Percentiles rank a stretch among this genome's conserved stretches.
Conservation (phyloP, 148 eudicot species). For the Nepenthes gracilis region DNA sequence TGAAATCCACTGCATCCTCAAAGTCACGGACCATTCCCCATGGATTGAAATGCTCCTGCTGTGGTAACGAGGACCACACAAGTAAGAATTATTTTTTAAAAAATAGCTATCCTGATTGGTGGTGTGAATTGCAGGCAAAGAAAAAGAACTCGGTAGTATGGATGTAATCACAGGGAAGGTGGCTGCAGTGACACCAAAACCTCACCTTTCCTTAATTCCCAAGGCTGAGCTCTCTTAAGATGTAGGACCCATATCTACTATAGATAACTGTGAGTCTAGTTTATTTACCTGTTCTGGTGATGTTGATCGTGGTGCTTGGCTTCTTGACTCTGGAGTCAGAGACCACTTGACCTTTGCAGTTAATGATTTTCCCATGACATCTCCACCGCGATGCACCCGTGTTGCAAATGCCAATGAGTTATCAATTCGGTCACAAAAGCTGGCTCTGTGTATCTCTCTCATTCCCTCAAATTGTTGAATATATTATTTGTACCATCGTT, state of each 20-base stretch:
- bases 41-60: no score
- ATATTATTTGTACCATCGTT: not conserved
- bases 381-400: not conserved
- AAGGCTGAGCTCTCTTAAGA: not conserved
- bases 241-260: not conserved
- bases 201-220: not conserved
- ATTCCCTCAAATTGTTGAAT: not conserved
- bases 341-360: not conserved
- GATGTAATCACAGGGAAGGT: no score
- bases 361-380: not conserved
- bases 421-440: not conserved
- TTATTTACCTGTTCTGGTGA: no score
- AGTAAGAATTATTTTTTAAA: not conserved
- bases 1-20: not conserved
- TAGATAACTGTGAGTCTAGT: not conserved
- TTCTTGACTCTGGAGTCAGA: not conserved
- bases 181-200: not conserved
- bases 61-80: not conserved
- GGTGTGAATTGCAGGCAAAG: not conserved
- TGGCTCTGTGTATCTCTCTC: not conserved
- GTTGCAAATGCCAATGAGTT: not conserved
- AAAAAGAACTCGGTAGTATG: no score
- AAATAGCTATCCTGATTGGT: not conserved
- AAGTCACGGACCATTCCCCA: not conserved
- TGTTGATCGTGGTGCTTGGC: not conserved